Base-by-base conservation (phyloP, 768 basidiomycete genomes). In the Kwoniella sp. region DNA sequence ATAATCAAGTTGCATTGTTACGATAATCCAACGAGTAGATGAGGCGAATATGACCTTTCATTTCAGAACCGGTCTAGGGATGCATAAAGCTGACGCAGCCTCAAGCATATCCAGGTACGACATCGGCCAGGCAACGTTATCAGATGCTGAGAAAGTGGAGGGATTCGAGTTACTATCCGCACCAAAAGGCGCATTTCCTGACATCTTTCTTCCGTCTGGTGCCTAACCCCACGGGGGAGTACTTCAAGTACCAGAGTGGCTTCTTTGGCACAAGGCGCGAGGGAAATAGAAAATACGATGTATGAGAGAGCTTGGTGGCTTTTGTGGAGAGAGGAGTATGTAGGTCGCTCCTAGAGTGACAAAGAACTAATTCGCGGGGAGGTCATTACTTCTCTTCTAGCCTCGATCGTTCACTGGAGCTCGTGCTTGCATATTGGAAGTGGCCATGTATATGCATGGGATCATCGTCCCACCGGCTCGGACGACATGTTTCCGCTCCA, bases 71-170 rank as follows among this genome's bases (percentile, higher is more conserved):
- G 13, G 34, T 37, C 34, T 37, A 45, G 41, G 11, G 41, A 45
- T 45, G 41, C 41, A 45, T 45, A 45, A 45, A 45, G 41, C 41
- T 45, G 41, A 45, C 41, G 41, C 41, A 45, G 41, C 41, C 41
- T 45, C 41, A 45, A 45, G 41, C 41, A 45, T 45, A 45, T 11
- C 3, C 9, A 45, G 41, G 41, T 45, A 45, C 41, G 41, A 45
- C 41, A 45, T 13, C 13, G 34, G 34, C 34, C 34, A 34, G 34
- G 34, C 34, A 34, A 34, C 34, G 34, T 34, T 34, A 34, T 34
- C 34, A 34, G 34, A 34, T 34, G 34, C 34, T 34, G 34, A 34
- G 13, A 34, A 13, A 34, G 34, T 34, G 34, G 34, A 34, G 34
- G 34, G 7, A 34, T 5, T 13, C 5, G 34, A 13, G 34, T 5